Conservation (phyloP, 2,329 filamentous ascomycete genomes). For the Cladosporium sp. region DNA sequence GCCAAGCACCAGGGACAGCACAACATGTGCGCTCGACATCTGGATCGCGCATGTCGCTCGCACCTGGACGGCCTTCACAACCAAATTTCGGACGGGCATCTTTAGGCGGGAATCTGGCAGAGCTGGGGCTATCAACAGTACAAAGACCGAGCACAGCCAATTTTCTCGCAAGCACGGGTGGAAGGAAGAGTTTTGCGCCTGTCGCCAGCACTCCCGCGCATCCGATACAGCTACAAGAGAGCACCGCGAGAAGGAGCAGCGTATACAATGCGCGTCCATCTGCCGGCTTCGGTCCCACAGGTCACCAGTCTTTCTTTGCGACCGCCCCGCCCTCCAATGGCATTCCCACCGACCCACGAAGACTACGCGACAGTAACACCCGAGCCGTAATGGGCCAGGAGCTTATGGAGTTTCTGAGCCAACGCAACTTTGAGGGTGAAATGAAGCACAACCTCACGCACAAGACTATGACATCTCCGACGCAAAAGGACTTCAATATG, state of each 20-base stretch:
- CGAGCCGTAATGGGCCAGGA: conserved; percentile 82
- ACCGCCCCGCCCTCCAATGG: conserved; percentile 76
- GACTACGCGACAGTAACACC: conserved; percentile 74
- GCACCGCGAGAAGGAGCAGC: conserved; percentile 68
- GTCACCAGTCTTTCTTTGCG: conserved; percentile 91
- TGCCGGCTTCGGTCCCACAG: conserved; percentile 56
- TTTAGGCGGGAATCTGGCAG: conserved; percentile 71
- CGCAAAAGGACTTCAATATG: conserved; percentile 95
- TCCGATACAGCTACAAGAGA: conserved; percentile 45
- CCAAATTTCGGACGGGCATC: conserved; percentile 82
- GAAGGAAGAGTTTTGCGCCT: conserved; percentile 68
- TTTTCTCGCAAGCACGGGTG: conserved; percentile 52
- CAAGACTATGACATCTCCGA: conserved; percentile 88
- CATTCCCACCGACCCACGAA: conserved; percentile 79
- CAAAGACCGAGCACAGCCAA: conserved; percentile 77
- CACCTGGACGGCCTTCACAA: conserved; percentile 75
- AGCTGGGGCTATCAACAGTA: conserved; percentile 75
- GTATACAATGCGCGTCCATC: conserved; percentile 51
- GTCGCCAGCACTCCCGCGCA: conserved; percentile 46
- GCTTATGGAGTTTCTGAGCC: conserved; percentile 82
- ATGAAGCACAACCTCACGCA: conserved; percentile 92
- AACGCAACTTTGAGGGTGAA: conserved; percentile 95
- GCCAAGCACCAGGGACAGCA: conserved; percentile 58
- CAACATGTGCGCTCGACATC: conserved; percentile 79
- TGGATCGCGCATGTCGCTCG: conserved; percentile 78